Conservation (phyloP, 306 rosid genomes). For the Astragalus membranaceus region DNA sequence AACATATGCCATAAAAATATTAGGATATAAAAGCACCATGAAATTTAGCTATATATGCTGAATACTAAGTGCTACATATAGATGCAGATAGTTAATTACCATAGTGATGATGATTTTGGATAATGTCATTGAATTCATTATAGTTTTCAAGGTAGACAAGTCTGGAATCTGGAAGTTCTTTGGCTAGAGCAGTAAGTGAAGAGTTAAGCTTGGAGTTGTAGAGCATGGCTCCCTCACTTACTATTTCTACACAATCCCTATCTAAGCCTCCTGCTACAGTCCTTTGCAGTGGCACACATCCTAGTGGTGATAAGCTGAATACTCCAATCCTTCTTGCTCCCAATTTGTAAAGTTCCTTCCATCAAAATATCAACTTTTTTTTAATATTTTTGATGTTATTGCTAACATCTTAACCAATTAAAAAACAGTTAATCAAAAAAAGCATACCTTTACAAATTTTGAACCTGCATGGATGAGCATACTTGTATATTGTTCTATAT, state of each 20-base stretch:
- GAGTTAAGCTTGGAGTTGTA: conserved; percentile 47
- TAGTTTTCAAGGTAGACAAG: conserved; percentile 43
- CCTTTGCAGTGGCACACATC: conserved; percentile 31
- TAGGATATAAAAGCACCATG: not conserved
- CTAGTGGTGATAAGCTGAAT: conserved; percentile 5
- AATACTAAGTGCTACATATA: not conserved
- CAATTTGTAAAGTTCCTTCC: conserved; percentile 22
- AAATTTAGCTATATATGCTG: not conserved
- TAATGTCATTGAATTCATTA: not conserved
- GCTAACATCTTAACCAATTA: not conserved
- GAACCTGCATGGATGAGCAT: not conserved
- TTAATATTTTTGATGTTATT: not conserved
- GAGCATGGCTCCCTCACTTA: conserved; percentile 36
- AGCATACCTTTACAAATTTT: conserved; percentile 17
- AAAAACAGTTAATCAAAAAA: not conserved
- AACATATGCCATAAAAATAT: too few relatives aligned
- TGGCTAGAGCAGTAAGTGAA: conserved; percentile 13
- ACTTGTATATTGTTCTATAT: conserved; percentile 9
- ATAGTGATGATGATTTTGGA: conserved; percentile 27
- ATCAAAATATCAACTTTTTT: not conserved
- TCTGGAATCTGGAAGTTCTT: conserved; percentile 27
- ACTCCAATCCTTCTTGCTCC: conserved; percentile 33
- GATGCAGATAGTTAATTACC: conserved; percentile 19
- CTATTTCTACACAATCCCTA: conserved; percentile 25
- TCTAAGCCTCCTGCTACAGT: conserved; percentile 33